Evolutionary conservation across 179 eudicot genomes (phyloP).

Genomic region (Beta macrorhiza): DNA sequence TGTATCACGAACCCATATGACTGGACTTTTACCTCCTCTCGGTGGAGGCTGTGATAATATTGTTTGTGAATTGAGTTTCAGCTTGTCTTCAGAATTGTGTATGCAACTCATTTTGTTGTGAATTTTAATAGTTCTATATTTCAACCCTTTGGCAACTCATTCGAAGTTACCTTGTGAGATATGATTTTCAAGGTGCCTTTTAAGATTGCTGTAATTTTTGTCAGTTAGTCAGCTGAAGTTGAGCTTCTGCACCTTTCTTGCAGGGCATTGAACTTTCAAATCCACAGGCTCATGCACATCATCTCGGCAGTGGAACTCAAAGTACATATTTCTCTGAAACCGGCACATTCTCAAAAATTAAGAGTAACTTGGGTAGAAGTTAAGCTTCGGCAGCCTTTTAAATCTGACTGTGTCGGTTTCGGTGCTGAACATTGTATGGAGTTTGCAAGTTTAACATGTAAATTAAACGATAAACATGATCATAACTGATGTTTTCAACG

Average conservation of each 20-base stretch:
- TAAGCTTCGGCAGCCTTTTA: conserved; percentile 32
- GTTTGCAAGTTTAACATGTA: not conserved
- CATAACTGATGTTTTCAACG: not conserved
- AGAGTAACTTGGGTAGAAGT: conserved; percentile 44
- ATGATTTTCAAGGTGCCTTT: not conserved
- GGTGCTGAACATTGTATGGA: not conserved
- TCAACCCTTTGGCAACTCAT: not conserved
- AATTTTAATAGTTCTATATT: not conserved
- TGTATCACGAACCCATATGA: not conserved
- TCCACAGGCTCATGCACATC: conserved; percentile 93
- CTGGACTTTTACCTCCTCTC: not conserved
- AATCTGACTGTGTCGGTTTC: not conserved
- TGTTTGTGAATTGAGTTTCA: not conserved
- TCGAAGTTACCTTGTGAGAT: not conserved
- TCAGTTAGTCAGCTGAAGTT: conserved; percentile 5
- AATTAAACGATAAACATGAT: not conserved
- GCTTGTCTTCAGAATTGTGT: not conserved
- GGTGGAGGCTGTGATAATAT: not conserved
- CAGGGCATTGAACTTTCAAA: conserved; percentile 95
- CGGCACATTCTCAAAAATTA: conserved; percentile 93
- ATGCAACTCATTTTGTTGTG: not conserved
- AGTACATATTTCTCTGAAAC: conserved; percentile 98
- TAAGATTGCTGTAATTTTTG: not conserved
- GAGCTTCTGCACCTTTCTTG: conserved; percentile 15
- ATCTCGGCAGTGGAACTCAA: conserved; percentile 85